phyloP scores from a whole-genome alignment of 306 rosid species.

The Alnus rubra region DNA sequence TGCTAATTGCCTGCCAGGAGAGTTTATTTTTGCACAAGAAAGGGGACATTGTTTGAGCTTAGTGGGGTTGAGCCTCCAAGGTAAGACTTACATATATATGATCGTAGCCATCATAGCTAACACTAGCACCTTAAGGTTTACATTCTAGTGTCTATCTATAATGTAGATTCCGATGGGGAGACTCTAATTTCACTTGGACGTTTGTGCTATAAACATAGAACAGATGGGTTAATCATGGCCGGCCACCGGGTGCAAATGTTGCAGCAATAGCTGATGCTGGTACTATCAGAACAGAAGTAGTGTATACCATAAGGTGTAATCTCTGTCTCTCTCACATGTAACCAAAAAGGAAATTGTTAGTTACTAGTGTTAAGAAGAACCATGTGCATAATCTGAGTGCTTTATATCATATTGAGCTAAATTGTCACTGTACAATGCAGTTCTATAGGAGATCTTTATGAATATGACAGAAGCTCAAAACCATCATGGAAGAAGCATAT shows the following conservation, averaged over 20 bases:
- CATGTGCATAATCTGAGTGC: not conserved
- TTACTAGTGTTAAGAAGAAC: not conserved
- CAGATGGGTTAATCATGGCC: conserved; percentile 92
- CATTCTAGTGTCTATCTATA: conserved; percentile 19
- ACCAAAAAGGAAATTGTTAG: not conserved
- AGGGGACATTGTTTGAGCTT: conserved; percentile 68
- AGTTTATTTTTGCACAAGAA: conserved; percentile 76
- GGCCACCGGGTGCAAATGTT: conserved; percentile 86
- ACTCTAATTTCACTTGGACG: conserved; percentile 44
- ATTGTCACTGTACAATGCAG: conserved; percentile 43
- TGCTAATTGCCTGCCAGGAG: conserved; percentile 50
- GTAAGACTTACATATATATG: conserved; percentile 48
- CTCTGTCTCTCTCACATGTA: not conserved
- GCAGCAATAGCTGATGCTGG: conserved; percentile 85
- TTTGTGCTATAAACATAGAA: conserved; percentile 51
- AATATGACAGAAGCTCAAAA: conserved; percentile 72
- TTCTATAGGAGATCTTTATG: conserved; percentile 86
- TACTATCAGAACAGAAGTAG: conserved; percentile 56
- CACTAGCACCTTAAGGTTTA: conserved; percentile 8
- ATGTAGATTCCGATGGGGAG: conserved; percentile 33
- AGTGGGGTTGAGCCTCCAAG: conserved; percentile 64
- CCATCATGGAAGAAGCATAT: conserved; percentile 91
- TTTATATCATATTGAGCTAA: conserved; percentile 20
- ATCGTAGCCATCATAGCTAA: conserved; percentile 21
- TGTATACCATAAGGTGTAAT: conserved; percentile 91